Evolutionary conservation across 169 alveolate genomes (phyloP).

Genomic region (Blepharisma undulans): DNA sequence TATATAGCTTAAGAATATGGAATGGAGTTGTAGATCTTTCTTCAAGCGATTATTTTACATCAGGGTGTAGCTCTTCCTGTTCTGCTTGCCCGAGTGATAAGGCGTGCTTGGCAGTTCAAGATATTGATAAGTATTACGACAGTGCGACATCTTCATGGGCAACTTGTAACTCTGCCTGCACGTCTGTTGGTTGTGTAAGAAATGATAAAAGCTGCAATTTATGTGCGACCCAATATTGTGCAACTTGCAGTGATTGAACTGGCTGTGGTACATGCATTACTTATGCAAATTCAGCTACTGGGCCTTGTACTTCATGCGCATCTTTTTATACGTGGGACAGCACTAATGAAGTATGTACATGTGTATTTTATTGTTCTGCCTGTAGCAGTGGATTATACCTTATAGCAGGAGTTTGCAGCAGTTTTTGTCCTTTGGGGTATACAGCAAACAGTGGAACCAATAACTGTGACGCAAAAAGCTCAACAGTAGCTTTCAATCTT

Average conservation of each 20-base stretch:
- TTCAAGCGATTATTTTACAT: not conserved
- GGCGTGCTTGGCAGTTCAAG: not conserved
- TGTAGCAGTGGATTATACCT: not conserved
- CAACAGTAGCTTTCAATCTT: not conserved
- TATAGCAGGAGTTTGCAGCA: not conserved
- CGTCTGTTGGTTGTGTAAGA: not conserved
- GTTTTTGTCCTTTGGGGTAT: constrained; percentile 8
- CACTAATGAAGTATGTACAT: not conserved
- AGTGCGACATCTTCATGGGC: not conserved
- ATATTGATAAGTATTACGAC: not conserved
- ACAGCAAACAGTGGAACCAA: not conserved
- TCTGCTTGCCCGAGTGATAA: not conserved
- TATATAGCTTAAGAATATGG: constrained; percentile 12
- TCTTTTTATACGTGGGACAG: not conserved
- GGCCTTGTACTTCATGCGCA: not conserved
- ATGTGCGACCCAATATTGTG: not conserved
- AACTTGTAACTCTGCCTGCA: not conserved
- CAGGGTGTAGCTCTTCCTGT: not conserved
- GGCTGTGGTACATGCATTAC: not conserved
- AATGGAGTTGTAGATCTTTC: not conserved
- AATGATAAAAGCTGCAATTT: constrained; percentile 4
- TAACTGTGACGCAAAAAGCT: not conserved
- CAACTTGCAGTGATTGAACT: not conserved
- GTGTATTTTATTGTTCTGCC: not conserved
- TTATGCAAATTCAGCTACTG: not conserved